Evolutionary conservation across 495 filamentous ascomycete genomes (phyloP).

Genomic region (Penicillium soppii): DNA sequence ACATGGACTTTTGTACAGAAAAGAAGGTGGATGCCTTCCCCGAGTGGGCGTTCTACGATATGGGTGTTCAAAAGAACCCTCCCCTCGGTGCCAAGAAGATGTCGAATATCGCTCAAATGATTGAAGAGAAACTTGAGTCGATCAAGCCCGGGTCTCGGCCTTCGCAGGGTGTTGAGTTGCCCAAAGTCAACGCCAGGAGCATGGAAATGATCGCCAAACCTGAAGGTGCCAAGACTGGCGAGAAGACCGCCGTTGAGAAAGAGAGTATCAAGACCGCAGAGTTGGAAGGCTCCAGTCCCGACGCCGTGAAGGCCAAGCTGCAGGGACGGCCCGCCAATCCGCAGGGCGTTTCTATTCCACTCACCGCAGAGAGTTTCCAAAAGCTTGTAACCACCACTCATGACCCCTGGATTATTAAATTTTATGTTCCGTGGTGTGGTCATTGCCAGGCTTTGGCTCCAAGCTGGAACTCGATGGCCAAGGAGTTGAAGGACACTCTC

Average conservation of each 20-base stretch:
- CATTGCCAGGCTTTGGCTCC: constrained; percentile 93
- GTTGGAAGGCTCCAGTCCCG: constrained; percentile 18
- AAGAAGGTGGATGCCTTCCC: constrained; percentile 68
- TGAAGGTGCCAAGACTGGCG: constrained; percentile 43
- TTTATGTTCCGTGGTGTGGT: constrained; percentile 95
- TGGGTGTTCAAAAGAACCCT: constrained; percentile 66
- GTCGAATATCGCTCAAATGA: constrained; percentile 56
- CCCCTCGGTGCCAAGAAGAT: constrained; percentile 63
- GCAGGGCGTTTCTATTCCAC: constrained; percentile 66
- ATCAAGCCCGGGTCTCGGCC: constrained; percentile 78
- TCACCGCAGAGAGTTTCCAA: constrained; percentile 85
- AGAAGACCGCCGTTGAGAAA: constrained; percentile 30
- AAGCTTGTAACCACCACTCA: constrained; percentile 79
- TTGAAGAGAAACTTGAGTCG: constrained; percentile 76
- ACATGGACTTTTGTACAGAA: constrained; percentile 67
- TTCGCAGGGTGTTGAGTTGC: constrained; percentile 57
- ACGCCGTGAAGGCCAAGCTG: constrained; percentile 32
- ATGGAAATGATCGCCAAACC: constrained; percentile 49
- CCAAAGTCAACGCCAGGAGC: constrained; percentile 53
- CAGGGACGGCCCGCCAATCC: constrained; percentile 65
- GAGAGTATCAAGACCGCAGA: constrained; percentile 25
- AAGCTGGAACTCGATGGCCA: constrained; percentile 84
- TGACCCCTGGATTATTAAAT: constrained; percentile 98
- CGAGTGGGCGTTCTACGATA: constrained; percentile 76
- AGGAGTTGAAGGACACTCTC: constrained; percentile 81